These are phyloP conservation scores for Nannizziopsis arthrosporioides DNA, from an alignment of 2,329 filamentous ascomycete species.

Conservation along the genomic window DNA sequence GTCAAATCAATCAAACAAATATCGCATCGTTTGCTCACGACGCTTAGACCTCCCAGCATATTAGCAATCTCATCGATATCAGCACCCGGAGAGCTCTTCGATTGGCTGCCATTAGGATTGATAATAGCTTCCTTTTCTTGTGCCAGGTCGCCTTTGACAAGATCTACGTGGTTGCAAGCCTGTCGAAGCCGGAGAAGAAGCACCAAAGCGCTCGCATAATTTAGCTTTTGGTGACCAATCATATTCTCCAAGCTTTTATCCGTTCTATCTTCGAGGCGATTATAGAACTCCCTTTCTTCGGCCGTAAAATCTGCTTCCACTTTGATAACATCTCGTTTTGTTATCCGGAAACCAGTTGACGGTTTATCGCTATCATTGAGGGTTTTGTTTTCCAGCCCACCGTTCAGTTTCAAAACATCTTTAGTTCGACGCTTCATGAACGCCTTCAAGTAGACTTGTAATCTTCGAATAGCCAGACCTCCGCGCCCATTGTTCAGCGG, in stretches of 20 bases:
- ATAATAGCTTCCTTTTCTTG: slow-evolving; percentile 78
- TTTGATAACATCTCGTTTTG: slow-evolving; percentile 75
- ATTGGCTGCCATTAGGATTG: slow-evolving; percentile 44
- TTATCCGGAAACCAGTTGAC: slow-evolving; percentile 71
- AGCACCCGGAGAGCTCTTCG: slow-evolving; percentile 41
- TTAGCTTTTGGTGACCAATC: slow-evolving; percentile 67
- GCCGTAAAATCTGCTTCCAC: slow-evolving; percentile 66
- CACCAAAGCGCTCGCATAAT: slow-evolving; percentile 88
- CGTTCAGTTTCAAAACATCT: slow-evolving; percentile 82
- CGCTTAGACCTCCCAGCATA: slow-evolving; percentile 71
- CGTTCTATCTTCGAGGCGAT: slow-evolving; percentile 68
- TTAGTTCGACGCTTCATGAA: slow-evolving; percentile 99
- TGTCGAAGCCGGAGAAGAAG: slow-evolving; percentile 82
- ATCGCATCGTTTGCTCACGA: slow-evolving; percentile 67
- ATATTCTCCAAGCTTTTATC: slow-evolving; percentile 79
- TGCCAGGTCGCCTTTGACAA: slow-evolving; percentile 73
- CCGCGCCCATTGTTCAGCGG: slow-evolving; percentile 86
- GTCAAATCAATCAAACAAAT: slow-evolving; percentile 64
- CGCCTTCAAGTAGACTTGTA: slow-evolving; percentile 74
- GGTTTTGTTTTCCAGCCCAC: slow-evolving; percentile 65
- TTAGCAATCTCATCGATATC: slow-evolving; percentile 71
- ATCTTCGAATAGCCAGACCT: slow-evolving; percentile 71
- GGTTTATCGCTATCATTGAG: slow-evolving; percentile 36
- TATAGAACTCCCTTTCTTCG: slow-evolving; percentile 75
- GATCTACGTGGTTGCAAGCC: slow-evolving; percentile 84